Evolutionary conservation across 2,329 filamentous ascomycete species (phyloP), one percentile per base, ranked within the genome.

Genomic region (Scytalidium lignicola): DNA sequence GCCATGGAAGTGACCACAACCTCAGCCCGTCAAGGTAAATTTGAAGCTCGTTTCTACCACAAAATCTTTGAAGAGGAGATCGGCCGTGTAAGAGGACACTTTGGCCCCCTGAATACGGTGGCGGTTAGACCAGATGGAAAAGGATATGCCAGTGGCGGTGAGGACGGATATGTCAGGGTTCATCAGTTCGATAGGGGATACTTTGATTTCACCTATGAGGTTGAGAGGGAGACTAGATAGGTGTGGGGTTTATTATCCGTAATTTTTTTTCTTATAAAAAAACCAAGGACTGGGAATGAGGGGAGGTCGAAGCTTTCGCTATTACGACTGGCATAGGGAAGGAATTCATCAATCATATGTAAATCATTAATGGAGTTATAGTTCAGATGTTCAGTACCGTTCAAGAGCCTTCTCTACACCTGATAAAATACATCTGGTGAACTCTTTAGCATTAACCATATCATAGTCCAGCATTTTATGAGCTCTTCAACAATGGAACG

Each of bases 31-130:
- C 93, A 99, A 78, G 93, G 93, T 74, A 97, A 97, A 75, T 99
- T 99, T 77, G 93, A 99, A 74, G 93, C 93, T 41, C 85, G 93
- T 58, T 99, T 99, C 80, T 99, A 96, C 80, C 93, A 99, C 85
- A 97, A 95, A 81, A 86, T 99, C 69, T 97, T 99, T 69, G 90
- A 96, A 73, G 92, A 99, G 72, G 93, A 99, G 77, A 92, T 97
- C 65, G 93, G 93, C 61, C 86, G 93, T 77, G 93, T 99, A 57
- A 83, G 90, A 67, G 93, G 93, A 56, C 93, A 99, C 72, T 99
- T 99, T 73, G 93, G 93, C 67, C 62, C 62, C 29, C 44, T 93
- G 88, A 58, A 99, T 79, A 96, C 93, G 55, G 90, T 99, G 61
- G 91, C 93, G 44, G 89, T 89, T 51, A 89, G 96, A 71, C 93